phyloP scores from a whole-genome alignment of 768 basidiomycete genomes.

The Mycena amicta region DNA sequence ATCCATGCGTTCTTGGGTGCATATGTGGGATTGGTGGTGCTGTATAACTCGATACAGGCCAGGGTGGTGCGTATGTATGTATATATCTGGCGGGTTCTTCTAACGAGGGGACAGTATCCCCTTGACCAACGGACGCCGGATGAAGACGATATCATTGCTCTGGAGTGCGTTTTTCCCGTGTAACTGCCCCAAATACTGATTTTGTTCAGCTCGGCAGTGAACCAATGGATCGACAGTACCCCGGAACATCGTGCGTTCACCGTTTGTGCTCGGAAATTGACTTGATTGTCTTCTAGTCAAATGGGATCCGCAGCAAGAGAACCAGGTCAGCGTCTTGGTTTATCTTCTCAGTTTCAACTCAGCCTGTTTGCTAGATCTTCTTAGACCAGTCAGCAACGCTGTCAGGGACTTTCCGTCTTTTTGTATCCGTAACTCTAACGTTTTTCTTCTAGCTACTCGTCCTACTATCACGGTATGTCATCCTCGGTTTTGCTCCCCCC shows the following conservation, averaged over 20 bases:
- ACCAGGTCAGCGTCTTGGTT: background rate
- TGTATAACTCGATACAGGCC: background rate
- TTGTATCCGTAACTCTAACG: background rate
- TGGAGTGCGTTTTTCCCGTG: constrained; percentile 9
- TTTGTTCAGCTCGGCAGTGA: constrained; percentile 45
- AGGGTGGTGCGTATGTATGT: background rate
- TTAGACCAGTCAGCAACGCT: constrained; percentile 15
- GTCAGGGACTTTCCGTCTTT: background rate
- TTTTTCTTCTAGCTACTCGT: constrained; percentile 25
- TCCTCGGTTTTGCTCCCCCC: background rate
- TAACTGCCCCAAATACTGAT: background rate
- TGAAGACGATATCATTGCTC: constrained; percentile 3
- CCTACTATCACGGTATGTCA: constrained; percentile 37
- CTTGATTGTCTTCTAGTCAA: constrained; percentile 26
- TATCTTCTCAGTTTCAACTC: too few relatives aligned
- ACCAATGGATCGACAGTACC: constrained; percentile 60
- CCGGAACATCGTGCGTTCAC: constrained; percentile 42
- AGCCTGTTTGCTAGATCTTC: constrained; percentile 24
- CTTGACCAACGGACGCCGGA: background rate
- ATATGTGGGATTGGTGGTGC: background rate
- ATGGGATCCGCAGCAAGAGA: constrained; percentile 42
- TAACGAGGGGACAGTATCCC: constrained; percentile 1
- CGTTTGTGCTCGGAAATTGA: background rate
- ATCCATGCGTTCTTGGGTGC: background rate
- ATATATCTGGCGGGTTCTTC: too few relatives aligned